Conservation (phyloP, 257 asterid species). For the Linaria vulgaris region DNA sequence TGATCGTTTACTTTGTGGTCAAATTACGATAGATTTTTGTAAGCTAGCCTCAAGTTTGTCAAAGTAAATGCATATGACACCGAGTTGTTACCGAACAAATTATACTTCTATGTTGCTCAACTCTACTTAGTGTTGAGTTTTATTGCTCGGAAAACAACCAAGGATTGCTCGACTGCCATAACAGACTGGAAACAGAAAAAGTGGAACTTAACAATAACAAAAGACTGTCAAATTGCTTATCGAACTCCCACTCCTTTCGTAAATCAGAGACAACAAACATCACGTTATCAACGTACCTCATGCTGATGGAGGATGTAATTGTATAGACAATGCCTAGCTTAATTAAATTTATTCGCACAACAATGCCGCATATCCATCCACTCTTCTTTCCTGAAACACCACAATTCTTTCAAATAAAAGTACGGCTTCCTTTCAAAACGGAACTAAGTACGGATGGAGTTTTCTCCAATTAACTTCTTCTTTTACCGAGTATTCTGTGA, state of each 20-base stretch:
- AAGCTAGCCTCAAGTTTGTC: no score
- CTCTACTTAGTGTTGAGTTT: no score
- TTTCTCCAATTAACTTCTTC: not conserved
- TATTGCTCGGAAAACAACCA: no score
- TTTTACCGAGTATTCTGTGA: constrained; percentile 42
- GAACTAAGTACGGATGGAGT: no score
- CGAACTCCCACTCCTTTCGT: not conserved
- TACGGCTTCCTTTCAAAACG: no score
- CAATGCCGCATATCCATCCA: constrained; percentile 34
- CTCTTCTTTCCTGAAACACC: constrained; percentile 30
- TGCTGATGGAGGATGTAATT: constrained; percentile 34
- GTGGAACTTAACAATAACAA: not conserved
- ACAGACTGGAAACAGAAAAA: not conserved
- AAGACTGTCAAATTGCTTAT: not conserved
- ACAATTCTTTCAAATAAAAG: not conserved
- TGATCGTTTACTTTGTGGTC: no score
- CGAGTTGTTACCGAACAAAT: no score
- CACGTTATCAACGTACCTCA: constrained; percentile 36
- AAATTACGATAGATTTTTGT: no score
- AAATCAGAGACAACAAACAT: not conserved
- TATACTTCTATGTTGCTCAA: no score
- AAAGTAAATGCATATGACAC: no score
- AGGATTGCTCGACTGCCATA: no score
- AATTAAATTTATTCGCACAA: constrained; percentile 28
- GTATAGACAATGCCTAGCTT: constrained; percentile 30